Conservation (phyloP, 495 filamentous ascomycete genomes). For the Articulospora tetracladia region DNA sequence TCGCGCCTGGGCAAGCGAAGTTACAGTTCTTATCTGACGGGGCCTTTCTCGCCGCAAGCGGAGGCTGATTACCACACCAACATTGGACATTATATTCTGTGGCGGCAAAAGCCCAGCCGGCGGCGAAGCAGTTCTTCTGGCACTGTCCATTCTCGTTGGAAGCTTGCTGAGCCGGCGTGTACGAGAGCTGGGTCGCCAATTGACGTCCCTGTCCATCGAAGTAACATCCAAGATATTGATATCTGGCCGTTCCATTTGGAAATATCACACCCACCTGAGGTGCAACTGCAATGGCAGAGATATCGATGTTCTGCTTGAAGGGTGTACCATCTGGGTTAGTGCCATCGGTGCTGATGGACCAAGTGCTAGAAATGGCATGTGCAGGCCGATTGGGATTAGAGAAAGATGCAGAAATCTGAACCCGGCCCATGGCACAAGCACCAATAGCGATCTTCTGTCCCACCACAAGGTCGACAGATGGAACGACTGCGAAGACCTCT, state of each 20-base stretch:
- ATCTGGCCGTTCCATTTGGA: conserved; percentile 17
- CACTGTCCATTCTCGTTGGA: conserved; percentile 7
- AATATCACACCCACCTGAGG: conserved; percentile 23
- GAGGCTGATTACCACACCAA: conserved; percentile 17
- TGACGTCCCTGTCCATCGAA: conserved; percentile 20
- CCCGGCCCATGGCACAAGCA: conserved; percentile 27
- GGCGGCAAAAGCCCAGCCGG: neutral
- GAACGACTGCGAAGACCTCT: conserved; percentile 17
- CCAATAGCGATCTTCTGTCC: conserved; percentile 22
- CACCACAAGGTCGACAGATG: conserved; percentile 27
- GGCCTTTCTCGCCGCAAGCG: conserved; percentile 20
- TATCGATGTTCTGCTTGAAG: conserved; percentile 11
- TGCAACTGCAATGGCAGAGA: conserved; percentile 17
- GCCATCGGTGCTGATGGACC: conserved; percentile 16
- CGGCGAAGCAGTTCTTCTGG: neutral
- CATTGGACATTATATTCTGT: conserved; percentile 21
- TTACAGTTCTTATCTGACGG: conserved; percentile 26
- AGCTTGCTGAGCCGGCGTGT: too few species aligned
- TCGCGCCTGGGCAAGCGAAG: neutral
- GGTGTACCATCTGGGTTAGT: neutral
- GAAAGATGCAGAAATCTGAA: conserved; percentile 22
- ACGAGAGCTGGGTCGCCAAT: too few species aligned
- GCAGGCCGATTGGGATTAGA: conserved; percentile 22
- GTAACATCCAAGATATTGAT: conserved; percentile 29
- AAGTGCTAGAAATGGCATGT: conserved; percentile 16